These are phyloP conservation scores for Trichoderma arundinaceum DNA, from an alignment of 2,329 filamentous ascomycete genomes.

Conservation along the genomic window DNA sequence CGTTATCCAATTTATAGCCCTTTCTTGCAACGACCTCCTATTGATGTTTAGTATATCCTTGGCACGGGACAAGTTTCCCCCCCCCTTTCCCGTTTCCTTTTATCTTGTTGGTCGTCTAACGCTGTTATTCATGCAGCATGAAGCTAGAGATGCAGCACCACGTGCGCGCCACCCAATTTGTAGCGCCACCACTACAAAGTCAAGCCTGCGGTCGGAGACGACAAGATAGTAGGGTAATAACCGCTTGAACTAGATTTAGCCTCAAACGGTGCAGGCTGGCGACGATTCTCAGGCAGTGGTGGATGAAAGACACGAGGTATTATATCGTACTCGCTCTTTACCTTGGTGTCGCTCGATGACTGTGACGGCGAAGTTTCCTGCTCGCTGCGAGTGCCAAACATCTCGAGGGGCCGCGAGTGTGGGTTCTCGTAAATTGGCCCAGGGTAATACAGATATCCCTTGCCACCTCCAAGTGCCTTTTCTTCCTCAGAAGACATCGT, in stretches of 20 bases:
- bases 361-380: constrained; percentile 45
- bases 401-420: constrained; percentile 55
- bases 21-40: not conserved
- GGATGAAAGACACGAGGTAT: constrained; percentile 56
- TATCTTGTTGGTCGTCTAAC: no score
- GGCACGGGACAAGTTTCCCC: not conserved
- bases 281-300: constrained; percentile 45
- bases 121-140: not conserved
- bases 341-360: constrained; percentile 46
- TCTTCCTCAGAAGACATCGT: constrained; percentile 59
- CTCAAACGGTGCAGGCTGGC: constrained; percentile 56
- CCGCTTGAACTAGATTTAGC: constrained; percentile 58
- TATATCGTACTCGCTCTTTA: constrained; percentile 58
- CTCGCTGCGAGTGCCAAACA: constrained; percentile 52
- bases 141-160: not conserved
- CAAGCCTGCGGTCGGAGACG: constrained; percentile 56
- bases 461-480: constrained; percentile 55
- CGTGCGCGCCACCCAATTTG: not conserved
- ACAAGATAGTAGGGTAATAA: constrained; percentile 54
- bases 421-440: constrained; percentile 58
- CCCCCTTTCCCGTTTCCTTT: not conserved
- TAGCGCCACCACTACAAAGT: constrained; percentile 41
- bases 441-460: constrained; percentile 63
- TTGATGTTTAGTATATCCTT: not conserved
- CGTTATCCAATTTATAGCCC: not conserved